Evolutionary conservation across 352 stramenopile species (phyloP).

Genomic region (Blastocystis sp.): DNA sequence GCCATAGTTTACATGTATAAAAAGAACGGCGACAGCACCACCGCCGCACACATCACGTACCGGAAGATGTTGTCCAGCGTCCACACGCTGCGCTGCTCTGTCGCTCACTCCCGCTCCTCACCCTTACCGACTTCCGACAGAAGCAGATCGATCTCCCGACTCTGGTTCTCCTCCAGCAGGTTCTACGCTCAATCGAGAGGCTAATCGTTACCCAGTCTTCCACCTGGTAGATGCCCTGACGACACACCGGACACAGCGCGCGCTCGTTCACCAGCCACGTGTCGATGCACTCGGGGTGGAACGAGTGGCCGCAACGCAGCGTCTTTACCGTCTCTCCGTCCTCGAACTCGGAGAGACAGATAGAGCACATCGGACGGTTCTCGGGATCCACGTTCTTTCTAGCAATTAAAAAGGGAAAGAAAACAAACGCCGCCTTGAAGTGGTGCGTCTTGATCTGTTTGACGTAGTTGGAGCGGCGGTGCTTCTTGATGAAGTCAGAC

Average conservation of each 20-base stretch:
- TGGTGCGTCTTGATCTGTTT: conserved; percentile 2
- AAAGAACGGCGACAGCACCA: conserved; percentile 29
- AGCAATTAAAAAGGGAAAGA: neutral
- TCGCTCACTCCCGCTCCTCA: neutral
- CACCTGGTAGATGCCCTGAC: conserved; percentile 70
- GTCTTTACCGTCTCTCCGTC: conserved; percentile 67
- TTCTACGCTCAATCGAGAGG: neutral
- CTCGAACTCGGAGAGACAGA: conserved; percentile 79
- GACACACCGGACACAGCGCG: conserved; percentile 79
- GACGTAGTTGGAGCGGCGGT: neutral
- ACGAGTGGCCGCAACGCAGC: conserved; percentile 80
- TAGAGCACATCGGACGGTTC: conserved; percentile 69
- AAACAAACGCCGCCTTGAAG: neutral
- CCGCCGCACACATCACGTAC: neutral
- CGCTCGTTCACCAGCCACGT: conserved; percentile 80
- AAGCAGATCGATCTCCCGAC: conserved; percentile 27
- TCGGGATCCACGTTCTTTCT: conserved; percentile 27
- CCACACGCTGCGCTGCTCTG: neutral
- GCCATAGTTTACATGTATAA: too few relatives aligned
- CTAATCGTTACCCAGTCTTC: conserved; percentile 14
- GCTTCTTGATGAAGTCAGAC: neutral
- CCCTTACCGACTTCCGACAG: neutral
- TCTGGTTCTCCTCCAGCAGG: conserved; percentile 27
- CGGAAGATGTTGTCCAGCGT: conserved; percentile 18
- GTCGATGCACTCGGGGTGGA: conserved; percentile 80